Evolutionary conservation across 2,329 filamentous ascomycete species (phyloP).

Genomic region (Dothideomycetes sp.): DNA sequence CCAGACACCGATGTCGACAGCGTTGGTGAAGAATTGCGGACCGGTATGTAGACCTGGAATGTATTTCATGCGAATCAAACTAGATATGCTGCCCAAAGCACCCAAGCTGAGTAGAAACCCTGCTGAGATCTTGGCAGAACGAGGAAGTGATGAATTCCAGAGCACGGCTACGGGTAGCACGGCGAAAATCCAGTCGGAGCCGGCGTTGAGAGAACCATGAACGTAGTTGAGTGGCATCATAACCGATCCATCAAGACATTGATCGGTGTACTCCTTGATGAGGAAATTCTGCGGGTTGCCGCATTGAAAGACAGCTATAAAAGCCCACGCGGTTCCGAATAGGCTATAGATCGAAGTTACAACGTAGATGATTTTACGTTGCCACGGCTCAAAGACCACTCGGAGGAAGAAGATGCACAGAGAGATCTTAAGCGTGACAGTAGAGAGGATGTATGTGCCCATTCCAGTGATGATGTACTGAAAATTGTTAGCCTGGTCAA

Average conservation of each 20-base stretch:
- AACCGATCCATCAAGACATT: neutral
- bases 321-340: constrained; percentile 28
- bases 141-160: constrained; percentile 23
- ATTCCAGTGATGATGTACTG: constrained; percentile 26
- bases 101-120: constrained; percentile 33
- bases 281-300: constrained; percentile 8
- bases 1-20: constrained; percentile 22
- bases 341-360: constrained; percentile 21
- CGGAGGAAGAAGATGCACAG: constrained; percentile 38
- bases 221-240: constrained; percentile 14
- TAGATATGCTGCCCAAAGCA: constrained; percentile 19
- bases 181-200: constrained; percentile 28
- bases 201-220: constrained; percentile 27
- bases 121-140: constrained; percentile 33
- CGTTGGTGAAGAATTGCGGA: constrained; percentile 19
- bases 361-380: constrained; percentile 23
- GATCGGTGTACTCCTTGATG: neutral
- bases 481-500: constrained; percentile 21
- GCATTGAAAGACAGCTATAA: constrained; percentile 17
- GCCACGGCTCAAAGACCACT: constrained; percentile 31
- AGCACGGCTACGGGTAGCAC: constrained; percentile 25
- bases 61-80: constrained; percentile 19
- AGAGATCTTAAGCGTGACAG: constrained; percentile 36
- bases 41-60: constrained; percentile 17
- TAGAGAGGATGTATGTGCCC: constrained; percentile 31